Evolutionary conservation across 768 basidiomycete species (phyloP), one percentile per base, ranked within the genome.

Genomic region (Boletellus emodensis): DNA sequence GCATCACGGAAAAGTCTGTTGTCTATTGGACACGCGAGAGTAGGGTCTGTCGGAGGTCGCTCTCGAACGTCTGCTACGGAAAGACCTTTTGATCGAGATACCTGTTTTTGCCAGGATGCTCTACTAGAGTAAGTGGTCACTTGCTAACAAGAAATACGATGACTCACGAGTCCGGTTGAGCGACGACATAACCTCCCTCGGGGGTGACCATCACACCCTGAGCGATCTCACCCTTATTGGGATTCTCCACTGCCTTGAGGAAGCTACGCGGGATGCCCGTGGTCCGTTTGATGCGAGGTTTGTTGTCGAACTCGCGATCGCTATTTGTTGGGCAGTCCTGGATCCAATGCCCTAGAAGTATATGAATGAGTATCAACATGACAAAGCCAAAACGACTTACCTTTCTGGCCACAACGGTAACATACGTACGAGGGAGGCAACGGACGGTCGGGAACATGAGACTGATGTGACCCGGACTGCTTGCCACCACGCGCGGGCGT

Each of bases 181-280:
- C 95, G 36, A 95, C 88, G 17, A 99, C 96, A 70, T 95, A 98
- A 34, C 93, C 92, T 53, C 96, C 96, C 66, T 99, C 96, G 0
- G 95, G 94, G 3, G 95, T 98, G 52, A 99, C 88, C 96, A 99
- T 99, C 43, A 98, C 84, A 17, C 95, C 94, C 59, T 87, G 85
- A 6, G 83, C 81, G 24, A 87, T 71, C 51, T 84, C 83, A 18
- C 80, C 84, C 49, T 72, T 77, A 46, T 79, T 81, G 11, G 92
- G 93, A 52, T 89, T 89, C 49, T 96, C 94, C 24, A 98, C 94
- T 0, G 93, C 87, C 68, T 96, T 96, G 48, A 99, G 74, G 83
- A 99, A 98, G 65, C 91, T 94, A 57, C 94, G 82, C 4, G 96
- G 96, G 54, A 99, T 99, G 70, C 96, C 96, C 10, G 96, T 99